Percentiles rank a stretch among this genome's conserved stretches.
These are phyloP conservation scores for Phaeodactylum tricornutum DNA, from an alignment of 108 stramenopile species.

Conservation along the genomic window DNA sequence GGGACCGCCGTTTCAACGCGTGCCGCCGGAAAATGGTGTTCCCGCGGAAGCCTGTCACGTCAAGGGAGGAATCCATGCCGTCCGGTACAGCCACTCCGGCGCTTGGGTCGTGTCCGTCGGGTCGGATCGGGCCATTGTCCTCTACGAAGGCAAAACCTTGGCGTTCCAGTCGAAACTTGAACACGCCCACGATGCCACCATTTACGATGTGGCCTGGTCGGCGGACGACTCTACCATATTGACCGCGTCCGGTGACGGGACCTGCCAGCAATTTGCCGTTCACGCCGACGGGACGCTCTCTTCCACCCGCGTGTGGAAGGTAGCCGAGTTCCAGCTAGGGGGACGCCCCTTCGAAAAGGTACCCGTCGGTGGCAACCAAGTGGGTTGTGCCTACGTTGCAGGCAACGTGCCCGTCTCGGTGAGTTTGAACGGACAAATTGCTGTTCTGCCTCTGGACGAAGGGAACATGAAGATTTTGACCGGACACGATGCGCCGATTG, in stretches of 20 bases:
- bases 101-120: slow-evolving; percentile 55
- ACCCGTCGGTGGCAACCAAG: slow-evolving; percentile 59
- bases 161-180: slow-evolving; percentile 32
- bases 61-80: slow-evolving; percentile 60
- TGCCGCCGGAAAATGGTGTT: slow-evolving; percentile 44
- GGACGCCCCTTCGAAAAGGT: slow-evolving; percentile 24
- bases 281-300: slow-evolving; percentile 21
- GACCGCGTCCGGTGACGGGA: slow-evolving; percentile 91
- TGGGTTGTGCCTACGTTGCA: slow-evolving; percentile 66
- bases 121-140: slow-evolving; percentile 62
- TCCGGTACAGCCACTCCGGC: slow-evolving; percentile 83
- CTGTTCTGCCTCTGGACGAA: slow-evolving; percentile 32
- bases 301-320: slow-evolving; percentile 55
- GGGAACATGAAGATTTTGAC: slow-evolving; percentile 36
- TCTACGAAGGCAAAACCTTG: slow-evolving; percentile 78
- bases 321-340: slow-evolving; percentile 24
- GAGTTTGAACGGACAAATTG: slow-evolving; percentile 76
- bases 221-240: slow-evolving; percentile 56
- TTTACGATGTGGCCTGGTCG: slow-evolving; percentile 84
- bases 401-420: slow-evolving; percentile 62
- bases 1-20: slow-evolving; percentile 88
- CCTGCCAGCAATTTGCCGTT: slow-evolving; percentile 62
- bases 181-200: slow-evolving; percentile 61
- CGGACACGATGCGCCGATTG: slow-evolving; percentile 79
- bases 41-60: slow-evolving; percentile 44